A percentile compares a stretch with the other conserved stretches of the same genome.
Conservation (phyloP, 257 asterid species). For the Ehretia macrophylla region DNA sequence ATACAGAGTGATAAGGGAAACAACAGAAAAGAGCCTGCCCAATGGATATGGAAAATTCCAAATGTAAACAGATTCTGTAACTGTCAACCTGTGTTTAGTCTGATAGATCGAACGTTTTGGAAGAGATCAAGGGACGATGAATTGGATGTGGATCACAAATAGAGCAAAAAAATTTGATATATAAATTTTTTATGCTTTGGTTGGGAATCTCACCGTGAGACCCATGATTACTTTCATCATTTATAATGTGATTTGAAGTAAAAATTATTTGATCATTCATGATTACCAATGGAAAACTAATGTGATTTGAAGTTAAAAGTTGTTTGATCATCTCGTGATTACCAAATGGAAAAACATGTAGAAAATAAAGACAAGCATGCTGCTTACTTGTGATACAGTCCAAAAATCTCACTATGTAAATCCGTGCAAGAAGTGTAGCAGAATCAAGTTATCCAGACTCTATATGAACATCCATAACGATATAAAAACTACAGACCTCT, state of each 20-base stretch:
- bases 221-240: too few species aligned
- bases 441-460: background rate
- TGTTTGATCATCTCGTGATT: background rate
- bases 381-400: background rate
- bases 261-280: too few species aligned
- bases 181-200: background rate
- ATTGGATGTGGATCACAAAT: background rate
- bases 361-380: background rate
- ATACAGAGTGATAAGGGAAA: background rate
- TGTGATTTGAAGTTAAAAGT: background rate
- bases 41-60: background rate
- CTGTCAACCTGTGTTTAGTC: background rate
- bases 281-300: too few species aligned
- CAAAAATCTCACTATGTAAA: background rate
- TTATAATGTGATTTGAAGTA: too few species aligned
- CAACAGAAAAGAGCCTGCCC: background rate
- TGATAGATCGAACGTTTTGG: background rate
- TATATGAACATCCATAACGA: constrained; percentile 1
- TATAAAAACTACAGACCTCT: constrained; percentile 51
- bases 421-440: background rate
- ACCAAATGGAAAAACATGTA: background rate
- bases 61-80: background rate
- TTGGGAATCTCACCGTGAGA: background rate
- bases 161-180: background rate
- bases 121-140: background rate